These are phyloP conservation scores for Pterocarpus santalinus DNA, from an alignment of 306 rosid species.

Conservation along the genomic window DNA sequence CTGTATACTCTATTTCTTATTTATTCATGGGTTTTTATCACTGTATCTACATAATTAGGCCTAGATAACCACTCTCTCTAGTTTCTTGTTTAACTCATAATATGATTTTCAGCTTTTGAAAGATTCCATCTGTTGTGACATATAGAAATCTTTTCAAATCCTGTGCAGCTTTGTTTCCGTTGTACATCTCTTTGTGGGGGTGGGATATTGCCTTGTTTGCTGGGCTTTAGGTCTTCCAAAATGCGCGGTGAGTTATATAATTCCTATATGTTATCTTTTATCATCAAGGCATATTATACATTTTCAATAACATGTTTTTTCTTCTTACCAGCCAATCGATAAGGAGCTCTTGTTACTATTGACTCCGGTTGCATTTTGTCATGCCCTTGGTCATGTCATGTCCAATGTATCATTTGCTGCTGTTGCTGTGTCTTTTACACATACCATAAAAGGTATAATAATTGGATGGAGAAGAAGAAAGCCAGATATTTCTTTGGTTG, in stretches of 20 bases:
- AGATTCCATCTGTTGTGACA: not conserved
- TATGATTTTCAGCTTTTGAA: not conserved
- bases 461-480: not conserved
- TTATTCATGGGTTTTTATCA: not conserved
- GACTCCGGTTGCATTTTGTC: conserved; percentile 49
- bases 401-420: conserved; percentile 87
- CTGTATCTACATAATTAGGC: not conserved
- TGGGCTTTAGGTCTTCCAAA: conserved; percentile 81
- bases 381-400: conserved; percentile 7
- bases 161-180: conserved; percentile 77
- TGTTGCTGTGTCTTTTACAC: conserved; percentile 83
- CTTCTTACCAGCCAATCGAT: conserved; percentile 58
- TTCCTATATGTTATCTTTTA: not conserved
- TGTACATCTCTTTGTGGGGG: conserved; percentile 79
- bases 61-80: not conserved
- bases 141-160: conserved; percentile 19
- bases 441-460: conserved; percentile 72
- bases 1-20: not conserved
- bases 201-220: conserved; percentile 68
- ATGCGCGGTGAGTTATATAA: conserved; percentile 63
- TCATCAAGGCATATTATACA: not conserved
- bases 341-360: conserved; percentile 67
- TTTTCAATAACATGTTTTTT: conserved; percentile 14
- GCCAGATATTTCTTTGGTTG: conserved; percentile 8
- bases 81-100: not conserved